Evolutionary conservation across 2,329 filamentous ascomycete genomes (phyloP), one percentile per base, ranked within the genome.

Genomic region (Escovopsis sp.): DNA sequence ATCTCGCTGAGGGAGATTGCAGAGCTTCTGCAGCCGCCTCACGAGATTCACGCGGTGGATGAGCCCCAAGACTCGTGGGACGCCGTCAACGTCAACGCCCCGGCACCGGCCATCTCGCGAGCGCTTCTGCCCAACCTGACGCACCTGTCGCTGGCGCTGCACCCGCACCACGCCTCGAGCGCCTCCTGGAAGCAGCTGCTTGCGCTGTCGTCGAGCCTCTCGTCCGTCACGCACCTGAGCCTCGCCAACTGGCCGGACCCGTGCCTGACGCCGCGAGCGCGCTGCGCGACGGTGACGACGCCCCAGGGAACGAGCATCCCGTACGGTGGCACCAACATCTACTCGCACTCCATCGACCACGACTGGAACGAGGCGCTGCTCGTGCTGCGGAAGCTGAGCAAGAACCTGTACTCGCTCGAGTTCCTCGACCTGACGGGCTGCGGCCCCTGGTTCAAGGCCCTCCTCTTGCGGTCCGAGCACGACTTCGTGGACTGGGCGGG

Each of bases 161-260:
- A 57, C 34, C 62, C 65, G 1, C 42, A 35, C 1, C 31, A 47
- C 27, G 34, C 44, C 3, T 43, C 47, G 14, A 49, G 51, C 5
- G 60, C 62, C 13, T 74, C 71, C 1, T 78, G 73, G 74, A 67
- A 63, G 33, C 69, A 73, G 26, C 61, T 78, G 4, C 55, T 78
- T 17, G 45, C 60, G 2, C 50, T 78, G n/a, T 63, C 70, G 0
- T 49, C 57, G 10, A 70, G 67, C 43, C 49, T 74, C 6, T 61
- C 61, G 1, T 63, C 60, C 12, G 52, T 78, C 27, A 78, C 73
- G 2, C 72, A 78, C 45, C 57, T 78, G 28, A 73, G 66, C 42
- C 59, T 78, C 6, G 70, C 72, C 13, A 69, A 67, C 48, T 78
- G 74, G 74, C 73, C 74, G 2, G 62, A 65, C 34, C 74, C 74